Evolutionary conservation across 2,329 filamentous ascomycete species (phyloP), one percentile per base, ranked within the genome.

Genomic region (Neoarthrinium moseri): DNA sequence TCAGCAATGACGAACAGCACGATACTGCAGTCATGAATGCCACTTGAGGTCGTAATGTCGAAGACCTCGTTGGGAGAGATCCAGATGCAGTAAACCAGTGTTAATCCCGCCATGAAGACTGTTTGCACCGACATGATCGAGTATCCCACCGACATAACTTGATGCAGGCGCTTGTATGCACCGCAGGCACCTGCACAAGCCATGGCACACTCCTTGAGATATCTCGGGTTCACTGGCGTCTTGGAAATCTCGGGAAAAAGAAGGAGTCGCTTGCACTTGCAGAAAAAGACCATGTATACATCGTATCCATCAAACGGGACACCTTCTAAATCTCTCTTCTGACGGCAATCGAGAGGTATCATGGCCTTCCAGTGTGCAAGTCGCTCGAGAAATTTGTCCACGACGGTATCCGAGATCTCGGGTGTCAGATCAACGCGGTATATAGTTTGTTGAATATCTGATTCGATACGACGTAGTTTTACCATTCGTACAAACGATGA

Each of bases 41-140:
- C 47, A 17, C 43, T 49, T 36, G 34, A 41, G 8, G 43, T 46
- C 4, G 57, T 56, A 5, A 59, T 54, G 18, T 62, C 57, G 6
- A 60, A 49, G 1, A 56, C 51, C 23, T 61, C 55, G 24, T 55
- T 58, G 0, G 51, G 52, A 29, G 58, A 59, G 18, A 61, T 49
- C 60, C 59, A 62, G 3, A 61, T 35, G 36, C 59, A 62, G 49
- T 62, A 62, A 3, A 61, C 50, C 0, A 61, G 45, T 0, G 58
- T 63, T 21, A 63, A 45, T 0, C 59, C 60, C 1, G 58, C 60
- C 1, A 62, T 52, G 35, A 64, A 63, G 33, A 57, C 60, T 8
- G 53, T 57, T 45, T 63, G 61, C 11, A 64, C 50, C 0, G 61
- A 58, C 29, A 54, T 56, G 49, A 62, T 56, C 11, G 61, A 61